Evolutionary conservation across 768 basidiomycete species (phyloP).

Genomic region (Agaricus sinodeliciosus): DNA sequence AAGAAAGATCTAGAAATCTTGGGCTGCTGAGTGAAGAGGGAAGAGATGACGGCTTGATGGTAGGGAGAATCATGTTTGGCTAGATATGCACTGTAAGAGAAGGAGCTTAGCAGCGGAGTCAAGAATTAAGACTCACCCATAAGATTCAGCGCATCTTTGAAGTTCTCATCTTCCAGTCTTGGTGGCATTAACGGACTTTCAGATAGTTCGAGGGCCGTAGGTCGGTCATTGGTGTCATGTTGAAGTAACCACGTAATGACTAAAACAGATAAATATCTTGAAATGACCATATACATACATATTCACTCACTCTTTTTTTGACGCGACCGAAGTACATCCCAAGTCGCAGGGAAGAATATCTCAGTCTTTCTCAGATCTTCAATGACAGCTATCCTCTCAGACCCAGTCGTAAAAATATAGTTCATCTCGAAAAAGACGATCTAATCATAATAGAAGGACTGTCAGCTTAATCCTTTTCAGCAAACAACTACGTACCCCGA

Average conservation of each 20-base stretch:
- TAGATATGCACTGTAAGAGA: conserved; percentile 17
- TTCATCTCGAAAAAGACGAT: conserved; percentile 99
- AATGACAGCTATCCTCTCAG: conserved; percentile 80
- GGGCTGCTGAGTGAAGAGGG: conserved; percentile 71
- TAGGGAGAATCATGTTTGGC: conserved; percentile 80
- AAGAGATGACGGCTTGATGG: conserved; percentile 68
- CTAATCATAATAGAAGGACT: conserved; percentile 28
- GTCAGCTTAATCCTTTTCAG: background rate
- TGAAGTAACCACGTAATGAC: conserved; percentile 78
- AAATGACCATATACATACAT: background rate
- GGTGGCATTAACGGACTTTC: conserved; percentile 73
- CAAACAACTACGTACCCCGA: conserved; percentile 54
- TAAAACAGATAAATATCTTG: conserved; percentile 18
- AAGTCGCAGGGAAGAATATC: conserved; percentile 71
- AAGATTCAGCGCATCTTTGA: conserved; percentile 68
- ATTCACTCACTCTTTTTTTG: conserved; percentile 61
- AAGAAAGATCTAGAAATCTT: conserved; percentile 60
- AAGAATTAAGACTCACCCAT: conserved; percentile 49
- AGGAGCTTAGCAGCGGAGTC: background rate
- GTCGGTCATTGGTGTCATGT: conserved; percentile 74
- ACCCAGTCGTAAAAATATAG: conserved; percentile 70
- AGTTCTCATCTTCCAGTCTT: conserved; percentile 78
- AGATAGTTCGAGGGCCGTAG: conserved; percentile 77
- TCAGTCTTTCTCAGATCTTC: conserved; percentile 68
- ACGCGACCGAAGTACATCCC: conserved; percentile 54